A percentile compares a stretch with the other conserved stretches of the same genome.
These are phyloP conservation scores for Phanerodontia chrysosporium DNA, from an alignment of 768 basidiomycete species.

Conservation along the genomic window DNA sequence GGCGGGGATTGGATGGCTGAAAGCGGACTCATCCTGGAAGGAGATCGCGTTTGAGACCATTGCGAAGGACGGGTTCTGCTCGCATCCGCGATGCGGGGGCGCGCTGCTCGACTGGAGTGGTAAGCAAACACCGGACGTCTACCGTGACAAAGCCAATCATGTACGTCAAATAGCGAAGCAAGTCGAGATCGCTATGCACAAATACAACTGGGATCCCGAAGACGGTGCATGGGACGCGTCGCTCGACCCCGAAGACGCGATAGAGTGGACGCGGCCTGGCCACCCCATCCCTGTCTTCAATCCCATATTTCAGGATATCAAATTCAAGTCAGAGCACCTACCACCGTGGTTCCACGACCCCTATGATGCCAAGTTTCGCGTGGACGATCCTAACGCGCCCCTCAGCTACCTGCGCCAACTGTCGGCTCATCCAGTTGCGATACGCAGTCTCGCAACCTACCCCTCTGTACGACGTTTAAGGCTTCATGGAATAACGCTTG, in stretches of 20 bases:
- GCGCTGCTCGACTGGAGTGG: conserved; percentile 14
- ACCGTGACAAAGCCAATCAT: neutral
- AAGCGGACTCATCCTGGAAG: conserved; percentile 13
- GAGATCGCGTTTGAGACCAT: conserved; percentile 17
- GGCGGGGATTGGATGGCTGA: conserved; percentile 14
- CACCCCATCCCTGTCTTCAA: conserved; percentile 5
- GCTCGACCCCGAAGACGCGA: neutral
- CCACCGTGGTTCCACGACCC: conserved; percentile 2
- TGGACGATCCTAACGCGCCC: neutral
- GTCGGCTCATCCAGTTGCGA: conserved; percentile 7
- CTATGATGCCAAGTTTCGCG: neutral
- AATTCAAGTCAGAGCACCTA: neutral
- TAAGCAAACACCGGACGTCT: neutral
- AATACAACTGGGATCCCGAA: conserved; percentile 13
- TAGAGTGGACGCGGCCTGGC: conserved; percentile 1
- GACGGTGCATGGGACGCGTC: conserved; percentile 11
- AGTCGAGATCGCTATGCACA: conserved; percentile 3
- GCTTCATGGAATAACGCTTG: conserved; percentile 2
- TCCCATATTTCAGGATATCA: conserved; percentile 5
- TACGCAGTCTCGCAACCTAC: conserved; percentile 13
- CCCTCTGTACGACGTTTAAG: conserved; percentile 3
- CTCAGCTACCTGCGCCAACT: neutral
- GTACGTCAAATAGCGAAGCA: neutral
- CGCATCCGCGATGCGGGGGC: conserved; percentile 16
- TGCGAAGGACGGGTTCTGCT: conserved; percentile 16